phyloP scores from a whole-genome alignment of 2,329 filamentous ascomycete genomes.

The Cladobotryum mycophilum region DNA sequence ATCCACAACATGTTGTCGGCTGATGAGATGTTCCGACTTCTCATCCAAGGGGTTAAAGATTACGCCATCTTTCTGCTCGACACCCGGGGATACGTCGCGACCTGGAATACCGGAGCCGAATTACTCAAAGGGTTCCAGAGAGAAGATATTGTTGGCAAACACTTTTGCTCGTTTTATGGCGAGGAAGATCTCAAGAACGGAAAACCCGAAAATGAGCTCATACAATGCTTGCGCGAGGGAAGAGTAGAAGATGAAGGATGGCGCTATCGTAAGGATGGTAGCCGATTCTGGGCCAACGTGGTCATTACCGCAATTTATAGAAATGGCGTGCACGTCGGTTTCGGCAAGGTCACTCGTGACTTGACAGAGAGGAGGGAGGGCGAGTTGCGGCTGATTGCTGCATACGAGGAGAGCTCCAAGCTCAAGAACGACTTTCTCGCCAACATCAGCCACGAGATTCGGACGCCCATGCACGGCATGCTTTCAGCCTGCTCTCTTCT shows the following conservation, averaged over 20 bases:
- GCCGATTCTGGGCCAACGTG: conserved; percentile 54
- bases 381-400: conserved; percentile 48
- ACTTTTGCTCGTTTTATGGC: conserved; percentile 53
- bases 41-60: conserved; percentile 55
- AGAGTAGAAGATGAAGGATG: conserved; percentile 54
- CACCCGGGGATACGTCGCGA: conserved; percentile 46
- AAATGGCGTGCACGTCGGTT: conserved; percentile 47
- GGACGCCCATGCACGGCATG: conserved; percentile 60
- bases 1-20: conserved; percentile 29
- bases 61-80: conserved; percentile 60
- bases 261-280: conserved; percentile 53
- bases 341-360: conserved; percentile 53
- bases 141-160: conserved; percentile 50
- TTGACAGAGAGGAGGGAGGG: conserved; percentile 49
- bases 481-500: conserved; percentile 53
- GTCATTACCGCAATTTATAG: conserved; percentile 52
- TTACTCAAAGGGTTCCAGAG: conserved; percentile 49
- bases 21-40: conserved; percentile 52
- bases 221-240: conserved; percentile 47
- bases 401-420: conserved; percentile 57
- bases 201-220: conserved; percentile 47
- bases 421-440: conserved; percentile 56
- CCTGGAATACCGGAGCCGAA: conserved; percentile 52
- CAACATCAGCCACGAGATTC: conserved; percentile 59
- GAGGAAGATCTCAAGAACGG: conserved; percentile 40